Percentiles rank a stretch among this genome's conserved stretches.
Evolutionary conservation across 805 yeast genomes (phyloP).

Genomic region (Sugiyamaella valdiviana): DNA sequence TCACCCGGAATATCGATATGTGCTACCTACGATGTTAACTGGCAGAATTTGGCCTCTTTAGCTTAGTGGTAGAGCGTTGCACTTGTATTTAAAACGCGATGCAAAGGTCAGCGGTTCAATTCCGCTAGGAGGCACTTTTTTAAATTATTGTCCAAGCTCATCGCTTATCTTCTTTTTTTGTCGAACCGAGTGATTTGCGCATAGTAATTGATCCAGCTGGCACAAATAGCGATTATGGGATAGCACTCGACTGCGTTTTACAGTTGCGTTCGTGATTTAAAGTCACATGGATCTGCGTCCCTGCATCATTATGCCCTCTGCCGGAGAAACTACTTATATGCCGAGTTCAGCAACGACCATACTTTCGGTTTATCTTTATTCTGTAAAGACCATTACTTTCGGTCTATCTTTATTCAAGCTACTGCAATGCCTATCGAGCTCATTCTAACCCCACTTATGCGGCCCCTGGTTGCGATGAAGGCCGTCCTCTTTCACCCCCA

Average conservation of each 20-base stretch:
- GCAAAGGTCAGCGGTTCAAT: slow-evolving; percentile 40
- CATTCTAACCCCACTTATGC: slow-evolving; percentile 51
- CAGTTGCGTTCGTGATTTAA: no score
- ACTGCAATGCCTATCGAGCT: slow-evolving; percentile 53
- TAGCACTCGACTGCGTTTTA: no score
- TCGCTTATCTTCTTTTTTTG: neutral
- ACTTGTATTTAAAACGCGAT: slow-evolving; percentile 59
- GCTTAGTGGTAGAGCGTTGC: slow-evolving; percentile 99
- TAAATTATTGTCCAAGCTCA: neutral
- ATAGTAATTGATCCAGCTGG: no score
- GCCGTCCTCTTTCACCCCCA: slow-evolving; percentile 51
- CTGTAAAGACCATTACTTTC: neutral
- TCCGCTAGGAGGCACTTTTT: slow-evolving; percentile 35
- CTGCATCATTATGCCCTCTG: no score
- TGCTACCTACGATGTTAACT: neutral
- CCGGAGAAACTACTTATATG: no score
- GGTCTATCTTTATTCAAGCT: neutral
- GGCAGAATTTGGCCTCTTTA: slow-evolving; percentile 60
- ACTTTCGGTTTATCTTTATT: no score
- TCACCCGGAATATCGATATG: neutral
- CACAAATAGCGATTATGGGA: no score
- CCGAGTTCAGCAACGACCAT: no score
- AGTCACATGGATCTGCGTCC: no score
- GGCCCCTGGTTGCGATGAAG: slow-evolving; percentile 52
- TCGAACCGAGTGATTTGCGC: no score